phyloP scores from a whole-genome alignment of 23 red algal genomes.

The Gracilaria gracilis region DNA sequence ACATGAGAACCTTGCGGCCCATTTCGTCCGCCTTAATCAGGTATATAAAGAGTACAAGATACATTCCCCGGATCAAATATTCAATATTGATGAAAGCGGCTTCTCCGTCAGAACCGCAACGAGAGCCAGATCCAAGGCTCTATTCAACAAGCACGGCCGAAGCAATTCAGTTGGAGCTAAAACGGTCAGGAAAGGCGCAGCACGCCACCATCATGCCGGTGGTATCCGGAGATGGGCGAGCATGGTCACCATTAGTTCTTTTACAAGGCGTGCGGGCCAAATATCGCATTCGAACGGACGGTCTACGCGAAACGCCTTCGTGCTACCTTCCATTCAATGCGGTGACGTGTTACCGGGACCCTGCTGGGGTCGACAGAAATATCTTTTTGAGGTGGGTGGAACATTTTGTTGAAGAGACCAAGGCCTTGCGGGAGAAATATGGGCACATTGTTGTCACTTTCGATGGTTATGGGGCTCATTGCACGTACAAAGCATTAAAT shows the following conservation, averaged over 20 bases:
- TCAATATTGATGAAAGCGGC: background rate
- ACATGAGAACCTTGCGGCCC: background rate
- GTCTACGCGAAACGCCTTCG: background rate
- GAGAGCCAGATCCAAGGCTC: background rate
- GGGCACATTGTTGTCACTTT: background rate
- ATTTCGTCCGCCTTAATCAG: background rate
- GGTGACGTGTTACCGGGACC: background rate
- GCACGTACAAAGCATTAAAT: background rate
- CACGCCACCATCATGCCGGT: slow-evolving; percentile 17
- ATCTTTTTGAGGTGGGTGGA: background rate
- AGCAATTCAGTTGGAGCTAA: background rate
- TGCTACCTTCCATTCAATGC: background rate
- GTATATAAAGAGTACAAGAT: background rate
- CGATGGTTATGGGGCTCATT: slow-evolving; percentile 18
- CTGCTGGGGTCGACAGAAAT: background rate
- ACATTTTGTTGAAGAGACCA: slow-evolving; percentile 2
- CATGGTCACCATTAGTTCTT: background rate
- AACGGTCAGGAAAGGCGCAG: background rate
- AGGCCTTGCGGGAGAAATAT: background rate
- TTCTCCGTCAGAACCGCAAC: background rate
- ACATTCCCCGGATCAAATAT: background rate
- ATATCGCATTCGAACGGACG: background rate
- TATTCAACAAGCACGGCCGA: background rate
- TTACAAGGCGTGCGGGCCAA: background rate
- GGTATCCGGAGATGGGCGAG: background rate